Conservation (phyloP, 371 early-diverging fungal genomes). For the Mucor lusitanicus region DNA sequence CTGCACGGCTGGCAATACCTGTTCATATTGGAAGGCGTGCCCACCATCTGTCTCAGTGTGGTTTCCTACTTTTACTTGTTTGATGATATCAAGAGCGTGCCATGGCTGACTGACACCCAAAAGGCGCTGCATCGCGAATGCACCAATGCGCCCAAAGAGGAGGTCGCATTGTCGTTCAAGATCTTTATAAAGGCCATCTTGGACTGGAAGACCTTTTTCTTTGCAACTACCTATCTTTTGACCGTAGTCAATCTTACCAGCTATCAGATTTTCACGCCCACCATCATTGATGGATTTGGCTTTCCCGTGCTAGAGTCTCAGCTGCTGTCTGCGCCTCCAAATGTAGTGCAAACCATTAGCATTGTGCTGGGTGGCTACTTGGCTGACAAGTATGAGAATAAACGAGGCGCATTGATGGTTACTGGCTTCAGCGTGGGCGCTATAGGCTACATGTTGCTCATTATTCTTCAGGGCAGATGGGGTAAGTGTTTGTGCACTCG, state of each 20-base stretch:
- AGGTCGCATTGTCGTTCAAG: slow-evolving; percentile 4
- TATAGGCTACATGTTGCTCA: slow-evolving; percentile 25
- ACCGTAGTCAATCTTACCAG: slow-evolving; percentile 24
- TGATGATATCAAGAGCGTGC: slow-evolving; percentile 26
- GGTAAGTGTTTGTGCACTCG: slow-evolving; percentile 12
- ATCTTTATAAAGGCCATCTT: slow-evolving; percentile 10
- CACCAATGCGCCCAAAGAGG: background rate
- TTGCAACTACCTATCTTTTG: slow-evolving; percentile 16
- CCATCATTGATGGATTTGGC: slow-evolving; percentile 39
- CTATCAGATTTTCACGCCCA: slow-evolving; percentile 25
- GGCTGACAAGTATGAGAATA: slow-evolving; percentile 27
- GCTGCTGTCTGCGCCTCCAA: slow-evolving; percentile 43
- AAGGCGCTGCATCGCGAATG: slow-evolving; percentile 23
- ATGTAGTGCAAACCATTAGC: slow-evolving; percentile 17
- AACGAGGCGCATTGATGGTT: slow-evolving; percentile 23
- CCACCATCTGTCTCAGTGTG: slow-evolving; percentile 35
- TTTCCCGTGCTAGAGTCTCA: slow-evolving; percentile 40
- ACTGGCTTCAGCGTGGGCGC: slow-evolving; percentile 22
- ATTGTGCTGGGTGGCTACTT: slow-evolving; percentile 25
- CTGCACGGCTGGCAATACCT: slow-evolving; percentile 50
- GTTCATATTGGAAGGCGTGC: slow-evolving; percentile 44
- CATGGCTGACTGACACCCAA: slow-evolving; percentile 31
- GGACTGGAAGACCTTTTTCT: slow-evolving; percentile 29
- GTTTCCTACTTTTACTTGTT: slow-evolving; percentile 38
- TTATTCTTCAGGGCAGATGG: slow-evolving; percentile 27